Percentiles rank a stretch among this genome's conserved stretches.
These are phyloP conservation scores for Clohesyomyces aquaticus DNA, from an alignment of 495 filamentous ascomycete genomes.

Conservation along the genomic window DNA sequence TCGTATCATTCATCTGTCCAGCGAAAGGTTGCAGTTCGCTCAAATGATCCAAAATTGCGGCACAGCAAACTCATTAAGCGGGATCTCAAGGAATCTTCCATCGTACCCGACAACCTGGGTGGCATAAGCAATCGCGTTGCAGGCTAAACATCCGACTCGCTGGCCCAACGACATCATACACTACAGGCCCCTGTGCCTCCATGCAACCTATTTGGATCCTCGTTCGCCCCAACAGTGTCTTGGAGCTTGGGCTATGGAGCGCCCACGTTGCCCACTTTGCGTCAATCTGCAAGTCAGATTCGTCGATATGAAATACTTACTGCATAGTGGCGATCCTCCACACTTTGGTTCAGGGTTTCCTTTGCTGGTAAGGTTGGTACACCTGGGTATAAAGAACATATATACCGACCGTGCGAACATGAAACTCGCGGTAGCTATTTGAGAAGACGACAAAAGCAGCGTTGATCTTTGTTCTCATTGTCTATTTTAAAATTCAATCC, in stretches of 20 bases:
- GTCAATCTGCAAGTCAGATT: constrained; percentile 9
- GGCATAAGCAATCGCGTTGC: constrained; percentile 22
- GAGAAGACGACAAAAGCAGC: too few species aligned
- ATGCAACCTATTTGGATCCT: constrained; percentile 31
- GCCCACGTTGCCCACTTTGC: constrained; percentile 3
- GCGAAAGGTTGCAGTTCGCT: too few species aligned
- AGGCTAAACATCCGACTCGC: constrained; percentile 31
- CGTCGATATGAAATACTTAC: constrained; percentile 13
- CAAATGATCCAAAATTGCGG: background rate
- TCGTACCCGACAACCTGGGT: constrained; percentile 10
- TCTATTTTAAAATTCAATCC: too few species aligned
- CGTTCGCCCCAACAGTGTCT: constrained; percentile 19
- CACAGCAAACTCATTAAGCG: constrained; percentile 6
- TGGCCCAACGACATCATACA: constrained; percentile 20
- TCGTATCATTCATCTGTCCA: too few species aligned
- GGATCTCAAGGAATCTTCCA: constrained; percentile 8
- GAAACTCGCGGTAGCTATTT: background rate
- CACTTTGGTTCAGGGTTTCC: background rate
- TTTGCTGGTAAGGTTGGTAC: background rate
- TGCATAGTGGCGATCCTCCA: constrained; percentile 10
- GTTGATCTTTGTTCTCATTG: too few species aligned
- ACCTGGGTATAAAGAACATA: constrained; percentile 23
- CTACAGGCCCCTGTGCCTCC: constrained; percentile 17
- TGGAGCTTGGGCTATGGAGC: background rate
- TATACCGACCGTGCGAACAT: constrained; percentile 5